Conservation (phyloP, 768 basidiomycete species). For the Suillus variegatus region DNA sequence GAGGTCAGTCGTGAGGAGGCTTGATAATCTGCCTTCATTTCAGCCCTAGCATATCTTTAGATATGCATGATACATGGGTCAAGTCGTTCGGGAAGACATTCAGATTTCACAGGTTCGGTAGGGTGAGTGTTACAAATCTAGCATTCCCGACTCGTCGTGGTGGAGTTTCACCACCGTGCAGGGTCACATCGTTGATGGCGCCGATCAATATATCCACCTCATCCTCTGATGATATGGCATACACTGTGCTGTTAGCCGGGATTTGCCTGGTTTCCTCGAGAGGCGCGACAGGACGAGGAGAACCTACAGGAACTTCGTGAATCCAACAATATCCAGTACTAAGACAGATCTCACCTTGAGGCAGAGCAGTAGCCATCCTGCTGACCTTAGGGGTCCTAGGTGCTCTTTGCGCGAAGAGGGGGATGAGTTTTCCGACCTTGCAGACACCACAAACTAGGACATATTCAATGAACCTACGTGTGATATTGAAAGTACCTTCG, state of each 20-base stretch:
- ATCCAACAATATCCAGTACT: background rate
- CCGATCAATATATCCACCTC: slow-evolving; percentile 16
- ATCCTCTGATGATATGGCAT: slow-evolving; percentile 9
- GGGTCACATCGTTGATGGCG: slow-evolving; percentile 12
- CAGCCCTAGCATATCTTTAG: slow-evolving; percentile 45
- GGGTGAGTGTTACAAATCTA: too few species aligned
- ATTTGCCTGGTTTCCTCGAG: background rate
- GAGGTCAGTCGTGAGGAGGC: background rate
- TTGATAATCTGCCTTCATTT: background rate
- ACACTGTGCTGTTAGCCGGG: background rate
- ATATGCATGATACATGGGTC: slow-evolving; percentile 45
- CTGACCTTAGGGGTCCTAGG: slow-evolving; percentile 39
- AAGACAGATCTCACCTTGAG: slow-evolving; percentile 40
- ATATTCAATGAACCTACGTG: background rate
- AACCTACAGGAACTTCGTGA: slow-evolving; percentile 14
- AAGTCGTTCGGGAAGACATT: slow-evolving; percentile 51
- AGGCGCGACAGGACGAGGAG: slow-evolving; percentile 13
- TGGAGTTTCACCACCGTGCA: background rate
- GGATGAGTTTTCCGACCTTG: slow-evolving; percentile 56
- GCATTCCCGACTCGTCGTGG: too few species aligned
- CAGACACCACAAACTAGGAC: slow-evolving; percentile 66
- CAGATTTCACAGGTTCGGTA: slow-evolving; percentile 56
- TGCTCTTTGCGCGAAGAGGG: slow-evolving; percentile 50
- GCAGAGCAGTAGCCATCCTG: slow-evolving; percentile 44
- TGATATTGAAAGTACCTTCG: background rate